A percentile compares a stretch with the other conserved stretches of the same genome.
Evolutionary conservation across 169 alveolate genomes (phyloP).

Genomic region (Plasmodium reichenowi): DNA sequence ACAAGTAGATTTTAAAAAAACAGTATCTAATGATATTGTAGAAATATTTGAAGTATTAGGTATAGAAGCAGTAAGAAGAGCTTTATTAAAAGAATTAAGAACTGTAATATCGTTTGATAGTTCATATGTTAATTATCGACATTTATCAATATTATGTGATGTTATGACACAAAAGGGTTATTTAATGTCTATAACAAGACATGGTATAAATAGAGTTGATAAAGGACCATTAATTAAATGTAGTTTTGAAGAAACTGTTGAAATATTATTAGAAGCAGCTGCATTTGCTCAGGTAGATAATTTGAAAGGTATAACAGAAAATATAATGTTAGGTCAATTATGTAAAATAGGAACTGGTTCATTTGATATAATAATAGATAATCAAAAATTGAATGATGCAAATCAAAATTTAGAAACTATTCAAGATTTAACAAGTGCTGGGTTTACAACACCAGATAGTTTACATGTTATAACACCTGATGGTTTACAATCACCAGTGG

Average conservation of each 20-base stretch:
- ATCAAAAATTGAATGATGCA: conserved; percentile 91
- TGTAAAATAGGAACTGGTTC: conserved; percentile 95
- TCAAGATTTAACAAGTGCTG: conserved; percentile 86
- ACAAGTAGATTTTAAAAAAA: conserved; percentile 94
- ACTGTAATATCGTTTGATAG: conserved; percentile 94
- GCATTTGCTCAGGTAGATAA: conserved; percentile 95
- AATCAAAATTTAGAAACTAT: conserved; percentile 87
- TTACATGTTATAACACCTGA: conserved; percentile 80
- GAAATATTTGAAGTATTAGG: conserved; percentile 97
- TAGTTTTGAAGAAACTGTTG: conserved; percentile 99
- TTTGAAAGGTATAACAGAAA: conserved; percentile 95
- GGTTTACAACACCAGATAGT: conserved; percentile 85
- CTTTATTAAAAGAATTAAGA: conserved; percentile 96
- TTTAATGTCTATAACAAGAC: conserved; percentile 99
- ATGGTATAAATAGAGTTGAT: conserved; percentile 99
- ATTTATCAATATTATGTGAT: conserved; percentile 98
- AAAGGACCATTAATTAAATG: conserved; percentile 98
- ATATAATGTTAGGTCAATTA: conserved; percentile 96
- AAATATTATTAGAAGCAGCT: conserved; percentile 99
- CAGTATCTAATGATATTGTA: conserved; percentile 97
- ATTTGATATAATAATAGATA: conserved; percentile 93
- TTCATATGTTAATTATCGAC: conserved; percentile 99
- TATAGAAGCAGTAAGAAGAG: conserved; percentile 99
- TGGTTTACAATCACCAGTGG: conserved; percentile 83
- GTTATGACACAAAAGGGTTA: conserved; percentile 99